A percentile compares a stretch with the other conserved stretches of the same genome.
Evolutionary conservation across 352 stramenopile genomes (phyloP).

Genomic region (Pilasporangium apinafurcum): DNA sequence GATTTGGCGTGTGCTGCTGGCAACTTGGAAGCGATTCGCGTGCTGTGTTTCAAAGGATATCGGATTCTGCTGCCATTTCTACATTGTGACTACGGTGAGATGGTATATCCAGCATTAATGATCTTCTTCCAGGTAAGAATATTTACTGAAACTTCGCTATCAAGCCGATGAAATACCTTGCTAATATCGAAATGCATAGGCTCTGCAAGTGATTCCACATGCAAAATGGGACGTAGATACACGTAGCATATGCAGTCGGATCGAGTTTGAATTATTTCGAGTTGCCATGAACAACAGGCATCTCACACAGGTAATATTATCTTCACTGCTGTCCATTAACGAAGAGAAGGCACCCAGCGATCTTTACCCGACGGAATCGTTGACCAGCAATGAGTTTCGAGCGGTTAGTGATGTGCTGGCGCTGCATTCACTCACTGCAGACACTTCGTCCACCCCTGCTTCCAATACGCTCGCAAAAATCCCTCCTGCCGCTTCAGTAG

Average conservation of each 20-base stretch:
- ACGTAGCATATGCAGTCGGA: slow-evolving; percentile 32
- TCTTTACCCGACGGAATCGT: too few species aligned
- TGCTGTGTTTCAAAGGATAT: slow-evolving; percentile 65
- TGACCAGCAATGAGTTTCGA: slow-evolving; percentile 4
- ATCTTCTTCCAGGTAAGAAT: slow-evolving; percentile 44
- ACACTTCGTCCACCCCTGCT: not conserved
- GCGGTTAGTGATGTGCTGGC: slow-evolving; percentile 5
- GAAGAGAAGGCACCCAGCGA: too few species aligned
- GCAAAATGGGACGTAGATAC: slow-evolving; percentile 42
- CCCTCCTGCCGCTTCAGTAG: slow-evolving; percentile 21
- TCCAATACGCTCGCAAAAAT: not conserved
- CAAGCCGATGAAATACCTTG: too few species aligned
- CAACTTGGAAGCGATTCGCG: slow-evolving; percentile 40
- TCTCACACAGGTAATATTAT: slow-evolving; percentile 10
- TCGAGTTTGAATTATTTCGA: slow-evolving; percentile 60
- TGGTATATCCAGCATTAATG: slow-evolving; percentile 44
- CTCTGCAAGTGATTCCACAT: slow-evolving; percentile 12
- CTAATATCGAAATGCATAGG: slow-evolving; percentile 5
- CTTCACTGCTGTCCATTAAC: slow-evolving; percentile 9
- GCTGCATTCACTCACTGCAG: not conserved
- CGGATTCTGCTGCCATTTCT: slow-evolving; percentile 57
- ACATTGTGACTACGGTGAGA: slow-evolving; percentile 31
- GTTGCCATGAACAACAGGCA: slow-evolving; percentile 17
- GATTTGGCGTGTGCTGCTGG: slow-evolving; percentile 49
- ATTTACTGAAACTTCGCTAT: not conserved